Evolutionary conservation across 352 stramenopile genomes (phyloP).

Genomic region (Phytopythium boreale): DNA sequence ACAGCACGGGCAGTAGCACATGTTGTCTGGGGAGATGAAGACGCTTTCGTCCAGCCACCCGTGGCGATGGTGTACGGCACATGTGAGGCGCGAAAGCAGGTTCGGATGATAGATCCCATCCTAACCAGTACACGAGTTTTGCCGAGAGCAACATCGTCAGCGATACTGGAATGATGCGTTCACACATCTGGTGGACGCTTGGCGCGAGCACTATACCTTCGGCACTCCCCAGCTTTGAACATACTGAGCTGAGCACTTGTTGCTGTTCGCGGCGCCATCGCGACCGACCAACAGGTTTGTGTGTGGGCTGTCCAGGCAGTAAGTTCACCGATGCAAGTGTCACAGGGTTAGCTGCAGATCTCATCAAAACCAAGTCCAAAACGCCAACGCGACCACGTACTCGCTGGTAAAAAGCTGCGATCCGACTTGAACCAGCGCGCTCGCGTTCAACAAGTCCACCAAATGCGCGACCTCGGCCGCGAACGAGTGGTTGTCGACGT

Average conservation of each 20-base stretch:
- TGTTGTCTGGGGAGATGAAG: conserved; percentile 34
- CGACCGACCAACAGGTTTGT: conserved; percentile 79
- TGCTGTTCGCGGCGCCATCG: conserved; percentile 68
- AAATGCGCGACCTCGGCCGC: conserved; percentile 62
- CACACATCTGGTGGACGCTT: not conserved
- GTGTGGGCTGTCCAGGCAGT: conserved; percentile 37
- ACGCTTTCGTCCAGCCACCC: conserved; percentile 24
- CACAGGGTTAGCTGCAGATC: not conserved
- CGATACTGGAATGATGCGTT: not conserved
- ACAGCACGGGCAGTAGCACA: conserved; percentile 82
- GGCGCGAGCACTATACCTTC: conserved; percentile 23
- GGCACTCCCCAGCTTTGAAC: conserved; percentile 63
- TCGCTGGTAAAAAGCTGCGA: conserved; percentile 77
- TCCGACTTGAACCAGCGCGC: conserved; percentile 43
- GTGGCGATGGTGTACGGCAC: conserved; percentile 18
- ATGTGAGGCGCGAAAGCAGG: conserved; percentile 50
- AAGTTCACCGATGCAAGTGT: not conserved
- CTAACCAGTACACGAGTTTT: conserved; percentile 14
- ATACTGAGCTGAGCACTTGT: conserved; percentile 71
- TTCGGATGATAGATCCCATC: conserved; percentile 53
- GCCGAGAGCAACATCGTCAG: not conserved
- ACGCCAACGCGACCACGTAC: conserved; percentile 27
- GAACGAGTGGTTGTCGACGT: conserved; percentile 82
- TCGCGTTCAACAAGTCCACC: conserved; percentile 47
- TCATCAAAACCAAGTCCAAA: not conserved